Evolutionary conservation across 2,329 filamentous ascomycete genomes (phyloP).

Genomic region (Aspergillus aculeatinus): DNA sequence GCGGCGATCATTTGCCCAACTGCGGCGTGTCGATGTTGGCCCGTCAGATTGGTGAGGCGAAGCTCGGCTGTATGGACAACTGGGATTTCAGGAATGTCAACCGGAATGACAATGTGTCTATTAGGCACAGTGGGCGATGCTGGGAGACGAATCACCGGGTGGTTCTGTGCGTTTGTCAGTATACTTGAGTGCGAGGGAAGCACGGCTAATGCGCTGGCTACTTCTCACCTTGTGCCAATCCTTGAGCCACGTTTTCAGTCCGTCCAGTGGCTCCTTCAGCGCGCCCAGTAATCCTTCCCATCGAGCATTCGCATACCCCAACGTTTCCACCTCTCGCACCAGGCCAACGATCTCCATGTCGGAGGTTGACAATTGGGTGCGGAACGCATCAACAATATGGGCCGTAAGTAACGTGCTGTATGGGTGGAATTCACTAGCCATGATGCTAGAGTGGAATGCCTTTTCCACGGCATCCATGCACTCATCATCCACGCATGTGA

Average conservation of each 20-base stretch:
- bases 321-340: constrained; percentile 53
- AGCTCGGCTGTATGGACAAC: constrained; percentile 72
- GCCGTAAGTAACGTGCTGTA: constrained; percentile 54
- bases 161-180: constrained; percentile 27
- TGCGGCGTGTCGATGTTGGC: constrained; percentile 37
- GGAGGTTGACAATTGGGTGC: constrained; percentile 46
- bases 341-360: constrained; percentile 57
- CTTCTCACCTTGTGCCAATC: constrained; percentile 57
- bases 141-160: constrained; percentile 34
- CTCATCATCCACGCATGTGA: constrained; percentile 74
- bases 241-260: constrained; percentile 53
- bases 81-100: constrained; percentile 80
- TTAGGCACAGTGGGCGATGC: constrained; percentile 40
- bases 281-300: constrained; percentile 55
- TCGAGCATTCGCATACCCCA: constrained; percentile 51
- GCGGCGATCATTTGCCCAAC: constrained; percentile 51
- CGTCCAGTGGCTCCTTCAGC: constrained; percentile 47
- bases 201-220: neutral
- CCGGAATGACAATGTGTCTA: constrained; percentile 77
- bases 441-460: constrained; percentile 49
- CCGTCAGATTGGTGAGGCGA: constrained; percentile 31
- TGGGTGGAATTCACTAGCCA: constrained; percentile 46
- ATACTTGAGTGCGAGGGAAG: neutral
- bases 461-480: constrained; percentile 53
- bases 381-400: constrained; percentile 49